Percentiles rank a stretch among this genome's conserved stretches.
Evolutionary conservation across 2,329 filamentous ascomycete species (phyloP).

Genomic region (Xylariaceae sp.): DNA sequence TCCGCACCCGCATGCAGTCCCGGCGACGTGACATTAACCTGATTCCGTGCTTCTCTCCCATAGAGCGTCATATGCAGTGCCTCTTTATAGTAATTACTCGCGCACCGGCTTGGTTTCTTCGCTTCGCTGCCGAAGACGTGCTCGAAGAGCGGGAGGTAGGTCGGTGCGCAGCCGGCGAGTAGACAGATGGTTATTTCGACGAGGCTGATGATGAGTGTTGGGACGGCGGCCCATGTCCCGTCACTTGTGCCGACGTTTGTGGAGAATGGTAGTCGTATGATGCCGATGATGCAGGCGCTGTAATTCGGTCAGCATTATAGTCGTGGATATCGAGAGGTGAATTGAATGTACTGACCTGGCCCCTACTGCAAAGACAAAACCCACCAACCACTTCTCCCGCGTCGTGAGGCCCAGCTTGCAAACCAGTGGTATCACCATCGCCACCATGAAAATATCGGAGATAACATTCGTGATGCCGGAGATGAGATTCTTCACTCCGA

Average conservation of each 20-base stretch:
- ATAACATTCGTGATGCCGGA: constrained; percentile 10
- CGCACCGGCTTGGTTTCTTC: neutral
- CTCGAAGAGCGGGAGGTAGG: constrained; percentile 11
- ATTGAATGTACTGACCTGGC: constrained; percentile 12
- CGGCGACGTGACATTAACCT: constrained; percentile 14
- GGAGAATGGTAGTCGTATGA: constrained; percentile 14
- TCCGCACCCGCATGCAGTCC: constrained; percentile 6
- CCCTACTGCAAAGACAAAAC: constrained; percentile 3
- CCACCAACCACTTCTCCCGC: constrained; percentile 10
- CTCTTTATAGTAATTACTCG: constrained; percentile 2
- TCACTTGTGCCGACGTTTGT: constrained; percentile 8
- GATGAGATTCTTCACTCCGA: constrained; percentile 6
- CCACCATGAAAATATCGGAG: constrained; percentile 5
- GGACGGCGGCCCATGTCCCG: constrained; percentile 10
- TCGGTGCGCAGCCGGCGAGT: constrained; percentile 15
- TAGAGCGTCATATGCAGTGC: constrained; percentile 11
- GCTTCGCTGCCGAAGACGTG: neutral
- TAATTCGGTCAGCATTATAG: neutral
- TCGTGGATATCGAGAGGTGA: neutral
- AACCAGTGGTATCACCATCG: constrained; percentile 6
- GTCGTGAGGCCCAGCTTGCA: constrained; percentile 3
- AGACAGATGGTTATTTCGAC: constrained; percentile 13
- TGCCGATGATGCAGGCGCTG: constrained; percentile 12
- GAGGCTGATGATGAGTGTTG: constrained; percentile 8
- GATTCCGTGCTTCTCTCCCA: constrained; percentile 1